Evolutionary conservation across 2,329 filamentous ascomycete species (phyloP).

Genomic region (Madurella mycetomatis): DNA sequence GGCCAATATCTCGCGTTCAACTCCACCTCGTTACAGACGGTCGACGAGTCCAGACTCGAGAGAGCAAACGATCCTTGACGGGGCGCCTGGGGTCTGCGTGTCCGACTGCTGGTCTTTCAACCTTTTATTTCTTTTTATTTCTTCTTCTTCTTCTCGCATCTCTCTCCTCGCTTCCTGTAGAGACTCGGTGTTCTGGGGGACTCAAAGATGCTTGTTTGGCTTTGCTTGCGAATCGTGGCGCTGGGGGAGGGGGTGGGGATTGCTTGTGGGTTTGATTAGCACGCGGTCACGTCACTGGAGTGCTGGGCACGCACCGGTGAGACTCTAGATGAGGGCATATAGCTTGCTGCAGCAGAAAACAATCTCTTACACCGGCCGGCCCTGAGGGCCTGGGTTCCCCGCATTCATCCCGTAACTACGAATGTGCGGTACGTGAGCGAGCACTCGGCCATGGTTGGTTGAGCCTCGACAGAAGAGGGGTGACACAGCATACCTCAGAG

Average conservation of each 20-base stretch:
- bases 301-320: background rate
- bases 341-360: background rate
- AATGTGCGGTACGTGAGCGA: background rate
- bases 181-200: background rate
- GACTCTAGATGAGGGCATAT: background rate
- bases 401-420: background rate
- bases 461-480: background rate
- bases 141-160: background rate
- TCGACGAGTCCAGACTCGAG: conserved; percentile 24
- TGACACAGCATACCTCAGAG: background rate
- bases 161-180: background rate
- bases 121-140: conserved; percentile 5
- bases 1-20: conserved; percentile 19
- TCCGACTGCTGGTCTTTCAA: background rate
- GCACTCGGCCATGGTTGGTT: background rate
- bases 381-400: background rate
- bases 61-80: conserved; percentile 10
- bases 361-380: background rate
- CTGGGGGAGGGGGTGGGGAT: background rate
- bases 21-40: conserved; percentile 19
- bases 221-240: background rate
- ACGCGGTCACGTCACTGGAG: background rate
- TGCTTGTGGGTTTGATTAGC: too few relatives aligned
- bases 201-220: background rate
- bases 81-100: background rate